A percentile compares a stretch with the other conserved stretches of the same genome.
Evolutionary conservation across 2,329 filamentous ascomycete species (phyloP).

Genomic region (Nigrospora sphaerica): DNA sequence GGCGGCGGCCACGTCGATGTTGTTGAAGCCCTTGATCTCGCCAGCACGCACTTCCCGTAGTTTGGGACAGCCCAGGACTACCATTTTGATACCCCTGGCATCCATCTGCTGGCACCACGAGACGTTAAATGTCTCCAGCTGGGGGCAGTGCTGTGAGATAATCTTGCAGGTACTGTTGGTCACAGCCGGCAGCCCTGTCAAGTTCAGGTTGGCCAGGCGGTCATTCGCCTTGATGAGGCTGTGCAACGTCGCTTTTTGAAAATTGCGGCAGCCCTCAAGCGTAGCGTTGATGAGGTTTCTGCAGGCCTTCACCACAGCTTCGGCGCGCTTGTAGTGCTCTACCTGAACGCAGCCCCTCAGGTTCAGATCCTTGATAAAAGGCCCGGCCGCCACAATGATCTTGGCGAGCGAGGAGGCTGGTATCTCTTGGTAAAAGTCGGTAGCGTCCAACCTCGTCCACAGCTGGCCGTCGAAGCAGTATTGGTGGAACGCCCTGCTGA

Average conservation of each 20-base stretch:
- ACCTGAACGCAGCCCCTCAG: slow-evolving; percentile 87
- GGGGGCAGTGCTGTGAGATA: slow-evolving; percentile 71
- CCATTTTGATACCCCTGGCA: slow-evolving; percentile 63
- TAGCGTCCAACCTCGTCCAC: slow-evolving; percentile 79
- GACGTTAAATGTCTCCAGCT: slow-evolving; percentile 78
- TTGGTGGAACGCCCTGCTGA: slow-evolving; percentile 70
- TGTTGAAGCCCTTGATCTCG: slow-evolving; percentile 74
- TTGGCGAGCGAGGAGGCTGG: slow-evolving; percentile 75
- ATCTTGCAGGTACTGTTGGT: slow-evolving; percentile 83
- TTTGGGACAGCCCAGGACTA: slow-evolving; percentile 66
- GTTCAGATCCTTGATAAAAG: slow-evolving; percentile 87
- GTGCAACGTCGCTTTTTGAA: slow-evolving; percentile 70
- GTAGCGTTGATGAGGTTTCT: slow-evolving; percentile 82
- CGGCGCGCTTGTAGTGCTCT: slow-evolving; percentile 69
- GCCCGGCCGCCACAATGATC: slow-evolving; percentile 77
- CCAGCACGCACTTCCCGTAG: slow-evolving; percentile 76
- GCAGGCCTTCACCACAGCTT: slow-evolving; percentile 76
- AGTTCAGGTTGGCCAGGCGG: slow-evolving; percentile 74
- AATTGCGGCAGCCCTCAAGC: slow-evolving; percentile 82
- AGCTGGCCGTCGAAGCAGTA: slow-evolving; percentile 93
- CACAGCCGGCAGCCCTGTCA: slow-evolving; percentile 73
- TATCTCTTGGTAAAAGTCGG: slow-evolving; percentile 82
- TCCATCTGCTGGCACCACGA: slow-evolving; percentile 91
- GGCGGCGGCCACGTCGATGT: slow-evolving; percentile 61
- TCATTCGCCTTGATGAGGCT: slow-evolving; percentile 68